Conservation (phyloP, 495 filamentous ascomycete species). For the Podospora anserina region DNA sequence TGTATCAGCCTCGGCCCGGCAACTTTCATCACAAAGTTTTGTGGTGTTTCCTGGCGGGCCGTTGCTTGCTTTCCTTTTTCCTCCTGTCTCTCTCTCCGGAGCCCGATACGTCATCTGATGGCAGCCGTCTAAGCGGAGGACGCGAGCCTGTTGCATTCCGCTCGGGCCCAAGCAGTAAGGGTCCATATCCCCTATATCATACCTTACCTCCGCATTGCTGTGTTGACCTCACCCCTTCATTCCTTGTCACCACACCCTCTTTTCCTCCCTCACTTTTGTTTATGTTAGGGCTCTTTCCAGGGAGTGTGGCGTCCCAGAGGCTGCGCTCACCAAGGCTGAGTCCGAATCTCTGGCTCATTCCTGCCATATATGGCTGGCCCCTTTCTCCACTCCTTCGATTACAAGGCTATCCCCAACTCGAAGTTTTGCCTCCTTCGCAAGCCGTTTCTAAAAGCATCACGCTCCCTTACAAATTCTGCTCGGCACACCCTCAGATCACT, state of each 20-base stretch:
- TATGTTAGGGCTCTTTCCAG: background rate
- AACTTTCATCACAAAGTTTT: background rate
- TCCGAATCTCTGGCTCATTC: background rate
- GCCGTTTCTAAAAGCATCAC: background rate
- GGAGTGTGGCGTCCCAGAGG: conserved; percentile 1
- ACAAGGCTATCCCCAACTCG: background rate
- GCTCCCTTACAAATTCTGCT: background rate
- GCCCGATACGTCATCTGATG: conserved; percentile 4
- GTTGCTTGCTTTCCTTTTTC: background rate
- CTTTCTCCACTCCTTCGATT: background rate
- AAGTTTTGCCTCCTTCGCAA: background rate
- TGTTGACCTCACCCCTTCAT: background rate
- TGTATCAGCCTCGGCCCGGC: background rate
- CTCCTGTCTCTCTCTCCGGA: background rate
- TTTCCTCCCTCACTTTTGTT: background rate
- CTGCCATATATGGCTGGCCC: background rate
- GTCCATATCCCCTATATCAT: background rate
- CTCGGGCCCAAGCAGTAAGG: conserved; percentile 1
- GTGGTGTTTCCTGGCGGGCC: background rate
- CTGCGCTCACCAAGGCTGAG: background rate
- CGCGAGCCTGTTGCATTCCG: conserved; percentile 2
- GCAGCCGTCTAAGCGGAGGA: background rate
- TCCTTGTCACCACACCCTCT: conserved; percentile 1
- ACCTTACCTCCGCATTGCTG: background rate
- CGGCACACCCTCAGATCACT: background rate